Evolutionary conservation across 2,329 filamentous ascomycete genomes (phyloP), one percentile per base, ranked within the genome.

Genomic region (Boeremia exigua): DNA sequence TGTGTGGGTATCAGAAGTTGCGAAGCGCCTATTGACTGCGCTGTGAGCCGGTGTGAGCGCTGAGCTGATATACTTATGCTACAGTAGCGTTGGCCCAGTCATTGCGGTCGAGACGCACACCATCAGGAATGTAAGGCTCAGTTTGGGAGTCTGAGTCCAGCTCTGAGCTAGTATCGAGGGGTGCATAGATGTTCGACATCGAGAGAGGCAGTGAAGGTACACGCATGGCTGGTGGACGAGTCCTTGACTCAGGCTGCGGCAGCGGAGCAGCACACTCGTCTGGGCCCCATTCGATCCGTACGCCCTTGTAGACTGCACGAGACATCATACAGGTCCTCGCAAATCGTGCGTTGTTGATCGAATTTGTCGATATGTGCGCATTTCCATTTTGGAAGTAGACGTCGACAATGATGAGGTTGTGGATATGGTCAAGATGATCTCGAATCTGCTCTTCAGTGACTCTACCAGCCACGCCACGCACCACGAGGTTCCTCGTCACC

Each of bases 381-480:
- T 86, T 84, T 4, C 81, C 80, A 15, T 81, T 78, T 2, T 76
- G 74, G 71, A 90, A 88, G 46, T 61, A 60, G 39, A 95, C 77
- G 38, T 83, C 83, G 66, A 95, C 80, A 10, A 96, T 83, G 19
- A 88, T 79, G 1, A 96, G 81, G 59, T 91, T 90, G 77, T 94
- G 87, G 57, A 96, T 94, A 70, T 96, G 91, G 23, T 92, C 88
- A 33, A 95, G 81, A 65, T 96, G 89, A 4, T 87, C 82, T 10
- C 88, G 86, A 60, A 96, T 86, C 14, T 77, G 75, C 7, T 84
- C 77, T 61, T 87, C 87, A 0, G 86, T 91, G 62, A 90, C 48
- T 78, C 82, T 48, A 77, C 77, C 63, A 80, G 63, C 59, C 15
- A 84, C 84, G 9, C 82, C 82, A 54, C 84, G 83, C 37, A 96